Evolutionary conservation across 2,329 filamentous ascomycete species (phyloP).

Genomic region (Rutstroemia sp.): DNA sequence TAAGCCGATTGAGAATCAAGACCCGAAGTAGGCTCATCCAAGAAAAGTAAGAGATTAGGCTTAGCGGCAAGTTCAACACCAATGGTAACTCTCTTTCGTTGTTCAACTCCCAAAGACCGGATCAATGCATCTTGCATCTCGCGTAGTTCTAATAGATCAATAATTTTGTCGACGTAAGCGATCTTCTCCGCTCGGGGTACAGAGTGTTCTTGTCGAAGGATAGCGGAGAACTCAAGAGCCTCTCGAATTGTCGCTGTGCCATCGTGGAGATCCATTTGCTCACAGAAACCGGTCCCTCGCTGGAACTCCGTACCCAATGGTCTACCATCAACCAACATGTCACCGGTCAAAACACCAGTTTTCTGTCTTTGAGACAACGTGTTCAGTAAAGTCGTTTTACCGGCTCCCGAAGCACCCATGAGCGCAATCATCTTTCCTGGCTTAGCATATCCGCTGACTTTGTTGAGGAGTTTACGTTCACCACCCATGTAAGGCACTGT

Average conservation of each 20-base stretch:
- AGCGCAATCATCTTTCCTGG: constrained; percentile 72
- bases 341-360: constrained; percentile 51
- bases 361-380: constrained; percentile 65
- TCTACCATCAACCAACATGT: constrained; percentile 65
- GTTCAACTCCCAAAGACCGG: constrained; percentile 49
- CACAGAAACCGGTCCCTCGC: constrained; percentile 61
- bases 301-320: constrained; percentile 56
- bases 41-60: constrained; percentile 58
- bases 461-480: constrained; percentile 54
- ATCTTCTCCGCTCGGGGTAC: constrained; percentile 53
- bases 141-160: constrained; percentile 56
- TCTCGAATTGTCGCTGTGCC: constrained; percentile 59
- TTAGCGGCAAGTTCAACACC: constrained; percentile 67
- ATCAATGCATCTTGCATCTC: constrained; percentile 63
- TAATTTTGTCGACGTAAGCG: constrained; percentile 58
- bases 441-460: constrained; percentile 70
- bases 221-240: constrained; percentile 61
- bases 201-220: constrained; percentile 51
- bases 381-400: constrained; percentile 78
- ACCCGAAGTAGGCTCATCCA: constrained; percentile 66
- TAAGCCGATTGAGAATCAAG: constrained; percentile 63
- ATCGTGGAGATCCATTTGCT: constrained; percentile 67
- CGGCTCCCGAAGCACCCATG: constrained; percentile 75
- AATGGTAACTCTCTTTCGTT: constrained; percentile 65
- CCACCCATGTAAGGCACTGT: constrained; percentile 62